Evolutionary conservation across 352 stramenopile genomes (phyloP).

Genomic region (Pythium insidiosum): DNA sequence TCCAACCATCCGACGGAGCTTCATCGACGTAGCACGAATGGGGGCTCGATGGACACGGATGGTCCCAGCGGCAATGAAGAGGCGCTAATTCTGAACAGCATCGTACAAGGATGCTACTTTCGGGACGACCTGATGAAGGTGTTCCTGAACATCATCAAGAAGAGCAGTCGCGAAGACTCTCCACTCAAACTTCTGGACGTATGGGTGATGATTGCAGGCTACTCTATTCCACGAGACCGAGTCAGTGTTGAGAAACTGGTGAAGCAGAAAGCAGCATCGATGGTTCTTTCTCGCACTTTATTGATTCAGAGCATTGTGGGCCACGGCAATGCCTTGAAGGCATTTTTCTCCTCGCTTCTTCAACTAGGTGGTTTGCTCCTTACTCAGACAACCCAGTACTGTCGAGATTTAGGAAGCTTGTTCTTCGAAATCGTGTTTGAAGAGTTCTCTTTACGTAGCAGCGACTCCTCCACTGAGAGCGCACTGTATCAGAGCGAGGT

Average conservation of each 20-base stretch:
- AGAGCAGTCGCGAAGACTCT: neutral
- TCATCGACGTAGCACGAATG: conserved; percentile 1
- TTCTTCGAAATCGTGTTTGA: conserved; percentile 43
- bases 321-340: conserved; percentile 30
- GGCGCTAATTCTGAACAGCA: conserved; percentile 31
- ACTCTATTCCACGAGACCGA: conserved; percentile 32
- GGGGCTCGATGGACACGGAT: neutral
- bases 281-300: conserved; percentile 17
- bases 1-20: neutral
- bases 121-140: conserved; percentile 36
- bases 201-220: conserved; percentile 31
- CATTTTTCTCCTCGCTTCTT: conserved; percentile 36
- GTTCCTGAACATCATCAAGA: conserved; percentile 19
- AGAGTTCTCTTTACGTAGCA: conserved; percentile 22
- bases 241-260: conserved; percentile 32
- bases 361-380: conserved; percentile 24
- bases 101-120: conserved; percentile 49
- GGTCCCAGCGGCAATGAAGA: conserved; percentile 26
- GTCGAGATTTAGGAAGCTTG: conserved; percentile 21
- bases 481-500: conserved; percentile 50
- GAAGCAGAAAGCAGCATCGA: conserved; percentile 26
- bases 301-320: conserved; percentile 21
- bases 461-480: conserved; percentile 14
- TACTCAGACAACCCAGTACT: conserved; percentile 3
- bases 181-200: conserved; percentile 31